These are phyloP conservation scores for Bertia moriformis DNA, from an alignment of 2,329 filamentous ascomycete genomes.

Conservation along the genomic window DNA sequence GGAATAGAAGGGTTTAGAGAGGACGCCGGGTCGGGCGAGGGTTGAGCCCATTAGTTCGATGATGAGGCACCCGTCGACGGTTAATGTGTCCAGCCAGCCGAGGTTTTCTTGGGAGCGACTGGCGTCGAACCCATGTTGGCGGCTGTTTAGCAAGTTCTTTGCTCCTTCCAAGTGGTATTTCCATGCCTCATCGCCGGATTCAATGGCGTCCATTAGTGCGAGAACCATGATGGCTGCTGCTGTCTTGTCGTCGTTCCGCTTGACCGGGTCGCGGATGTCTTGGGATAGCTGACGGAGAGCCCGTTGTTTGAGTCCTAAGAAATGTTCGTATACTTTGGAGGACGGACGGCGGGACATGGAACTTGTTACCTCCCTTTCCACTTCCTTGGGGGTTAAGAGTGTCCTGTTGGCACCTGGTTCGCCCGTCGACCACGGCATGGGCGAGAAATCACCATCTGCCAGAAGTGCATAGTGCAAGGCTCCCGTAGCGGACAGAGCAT, in stretches of 20 bases:
- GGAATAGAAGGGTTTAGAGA: conserved; percentile 20
- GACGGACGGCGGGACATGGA: conserved; percentile 14
- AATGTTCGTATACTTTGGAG: conserved; percentile 20
- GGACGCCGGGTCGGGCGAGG: conserved; percentile 18
- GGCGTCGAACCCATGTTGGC: conserved; percentile 7
- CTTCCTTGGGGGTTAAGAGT: conserved; percentile 6
- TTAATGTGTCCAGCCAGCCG: conserved; percentile 17
- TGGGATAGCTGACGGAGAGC: conserved; percentile 23
- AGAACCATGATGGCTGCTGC: conserved; percentile 29
- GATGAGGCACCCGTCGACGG: conserved; percentile 19
- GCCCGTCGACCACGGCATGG: conserved; percentile 15
- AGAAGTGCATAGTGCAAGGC: conserved; percentile 29
- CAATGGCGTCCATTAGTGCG: conserved; percentile 30
- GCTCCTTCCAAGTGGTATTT: conserved; percentile 33
- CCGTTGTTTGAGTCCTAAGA: conserved; percentile 29
- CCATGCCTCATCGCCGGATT: conserved; percentile 33
- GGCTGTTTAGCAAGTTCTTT: conserved; percentile 23
- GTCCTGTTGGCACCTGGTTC: not conserved
- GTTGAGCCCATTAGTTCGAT: conserved; percentile 25
- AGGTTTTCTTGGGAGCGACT: conserved; percentile 8
- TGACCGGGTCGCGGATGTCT: conserved; percentile 12
- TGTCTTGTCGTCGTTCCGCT: conserved; percentile 20
- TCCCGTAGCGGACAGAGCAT: conserved; percentile 28
- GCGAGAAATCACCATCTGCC: conserved; percentile 14
- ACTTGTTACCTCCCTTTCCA: conserved; percentile 13